Base-by-base conservation (phyloP, 2,329 filamentous ascomycete species). In the Pseudogymnoascus sp. region DNA sequence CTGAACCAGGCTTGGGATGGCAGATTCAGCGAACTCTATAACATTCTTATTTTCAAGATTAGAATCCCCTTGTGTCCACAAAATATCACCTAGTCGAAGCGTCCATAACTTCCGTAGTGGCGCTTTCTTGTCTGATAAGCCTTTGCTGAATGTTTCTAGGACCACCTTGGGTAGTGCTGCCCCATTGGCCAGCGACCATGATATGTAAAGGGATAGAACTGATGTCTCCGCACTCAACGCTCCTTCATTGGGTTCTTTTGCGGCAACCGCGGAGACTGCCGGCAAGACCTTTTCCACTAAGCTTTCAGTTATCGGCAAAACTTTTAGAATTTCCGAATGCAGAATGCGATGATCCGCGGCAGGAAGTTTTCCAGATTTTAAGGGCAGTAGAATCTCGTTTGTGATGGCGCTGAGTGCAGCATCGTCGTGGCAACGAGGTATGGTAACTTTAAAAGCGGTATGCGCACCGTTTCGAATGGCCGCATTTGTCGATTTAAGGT, bases 211-310 rank as follows among this genome's bases (percentile, higher is more conserved):
- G 62, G 85, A 82, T 63, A 97, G 80, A 4, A 90, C 83, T 35
- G 81, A 81, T 6, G 92, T 86, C 74, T 96, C 91, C 8, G 90
- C 86, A 44, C 84, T 81, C 26, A 96, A 79, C 44, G 93, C 93
- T 37, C 82, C 78, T 74, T 99, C 95, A 70, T 96, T 97, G 6
- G 92, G 87, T 76, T 99, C 95, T 72, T 97, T 96, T 6, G 83
- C 77, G 16, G 89, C 86, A 13, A 91, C 79, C 16, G 85, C 76
- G 6, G 88, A 84, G 64, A 97, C 80, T 6, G 84, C 85, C 60
- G 81, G 77, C 1, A 86, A 82, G 31, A 93, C 81, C 68, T 89
- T 89, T 64, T 82, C 80, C 0, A 90, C 88, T 40, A 89, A 80
- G 2, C 81, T 75, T 10, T 79, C 74, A 1, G 86, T 88, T 47